Percentiles rank a stretch among this genome's conserved stretches.
Evolutionary conservation across 768 basidiomycete species (phyloP).

Genomic region (Leccinum variicolor): DNA sequence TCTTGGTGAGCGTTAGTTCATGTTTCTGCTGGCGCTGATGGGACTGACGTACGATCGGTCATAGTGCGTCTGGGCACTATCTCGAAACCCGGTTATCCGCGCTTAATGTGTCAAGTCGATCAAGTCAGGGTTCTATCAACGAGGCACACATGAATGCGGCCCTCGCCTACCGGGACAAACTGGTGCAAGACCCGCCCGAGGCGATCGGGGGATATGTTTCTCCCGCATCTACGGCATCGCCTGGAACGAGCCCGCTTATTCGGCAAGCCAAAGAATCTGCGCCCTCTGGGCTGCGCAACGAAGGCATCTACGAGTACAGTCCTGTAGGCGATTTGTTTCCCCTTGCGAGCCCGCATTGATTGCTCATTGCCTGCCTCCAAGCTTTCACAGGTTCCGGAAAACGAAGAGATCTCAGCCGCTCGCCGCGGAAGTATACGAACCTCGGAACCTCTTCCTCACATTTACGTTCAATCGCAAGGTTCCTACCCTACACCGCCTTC

Average conservation of each 20-base stretch:
- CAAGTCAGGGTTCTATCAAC: constrained; percentile 31
- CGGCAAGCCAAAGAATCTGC: constrained; percentile 22
- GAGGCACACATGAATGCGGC: constrained; percentile 25
- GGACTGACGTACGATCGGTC: constrained; percentile 20
- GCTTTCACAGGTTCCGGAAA: constrained; percentile 24
- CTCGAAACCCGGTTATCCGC: constrained; percentile 31
- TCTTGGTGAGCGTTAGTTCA: constrained; percentile 24
- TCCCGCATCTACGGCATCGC: constrained; percentile 43
- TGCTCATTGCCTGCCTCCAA: constrained; percentile 1
- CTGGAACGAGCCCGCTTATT: constrained; percentile 34
- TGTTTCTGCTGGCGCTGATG: constrained; percentile 17
- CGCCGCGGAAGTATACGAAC: constrained; percentile 28
- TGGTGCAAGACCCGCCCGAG: constrained; percentile 22
- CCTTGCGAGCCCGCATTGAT: not conserved
- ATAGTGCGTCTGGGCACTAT: constrained; percentile 28
- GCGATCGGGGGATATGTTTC: constrained; percentile 37
- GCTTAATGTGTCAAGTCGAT: constrained; percentile 30
- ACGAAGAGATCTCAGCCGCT: constrained; percentile 16
- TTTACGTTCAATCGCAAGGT: constrained; percentile 20
- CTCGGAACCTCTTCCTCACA: constrained; percentile 19
- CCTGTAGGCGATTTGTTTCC: constrained; percentile 16
- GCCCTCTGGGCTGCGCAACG: constrained; percentile 23
- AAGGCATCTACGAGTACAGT: constrained; percentile 25
- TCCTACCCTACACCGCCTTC: constrained; percentile 19
- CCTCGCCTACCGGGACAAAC: constrained; percentile 25